These are phyloP conservation scores for Prunus yedoensis DNA, from an alignment of 331 rosid genomes.

Conservation along the genomic window DNA sequence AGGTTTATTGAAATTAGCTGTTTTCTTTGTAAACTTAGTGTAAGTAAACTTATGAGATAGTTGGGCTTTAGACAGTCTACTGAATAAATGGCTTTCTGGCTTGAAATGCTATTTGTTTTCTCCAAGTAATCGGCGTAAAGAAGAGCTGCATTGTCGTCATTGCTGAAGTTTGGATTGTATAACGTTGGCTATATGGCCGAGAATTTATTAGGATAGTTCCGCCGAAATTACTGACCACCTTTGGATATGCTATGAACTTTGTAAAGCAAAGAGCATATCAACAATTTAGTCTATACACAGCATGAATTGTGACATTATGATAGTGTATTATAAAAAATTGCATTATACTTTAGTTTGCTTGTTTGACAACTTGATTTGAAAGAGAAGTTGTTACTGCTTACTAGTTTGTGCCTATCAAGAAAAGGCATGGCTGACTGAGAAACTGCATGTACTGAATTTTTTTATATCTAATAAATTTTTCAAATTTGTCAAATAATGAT, in stretches of 20 bases:
- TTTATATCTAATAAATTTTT: neutral
- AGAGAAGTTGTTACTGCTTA: no score
- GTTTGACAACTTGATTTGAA: no score
- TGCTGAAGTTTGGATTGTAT: neutral
- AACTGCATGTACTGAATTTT: neutral
- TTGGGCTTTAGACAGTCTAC: neutral
- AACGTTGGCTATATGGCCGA: neutral
- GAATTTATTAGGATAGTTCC: neutral
- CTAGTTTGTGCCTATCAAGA: no score
- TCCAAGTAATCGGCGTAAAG: neutral
- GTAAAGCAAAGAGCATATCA: neutral
- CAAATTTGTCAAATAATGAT: neutral
- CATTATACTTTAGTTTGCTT: neutral
- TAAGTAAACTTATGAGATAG: neutral
- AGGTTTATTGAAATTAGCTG: neutral
- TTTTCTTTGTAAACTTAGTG: neutral
- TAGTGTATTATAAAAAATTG: no score
- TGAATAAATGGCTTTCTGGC: neutral
- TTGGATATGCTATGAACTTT: neutral
- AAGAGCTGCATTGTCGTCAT: conserved; percentile 1
- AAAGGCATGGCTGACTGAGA: no score
- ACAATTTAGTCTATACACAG: neutral
- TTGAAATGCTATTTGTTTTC: neutral
- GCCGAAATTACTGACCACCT: neutral
- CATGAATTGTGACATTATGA: neutral